A percentile compares a stretch with the other conserved stretches of the same genome.
Conservation (phyloP, 371 early-diverging fungal genomes). For the Haplosporangium sp. region DNA sequence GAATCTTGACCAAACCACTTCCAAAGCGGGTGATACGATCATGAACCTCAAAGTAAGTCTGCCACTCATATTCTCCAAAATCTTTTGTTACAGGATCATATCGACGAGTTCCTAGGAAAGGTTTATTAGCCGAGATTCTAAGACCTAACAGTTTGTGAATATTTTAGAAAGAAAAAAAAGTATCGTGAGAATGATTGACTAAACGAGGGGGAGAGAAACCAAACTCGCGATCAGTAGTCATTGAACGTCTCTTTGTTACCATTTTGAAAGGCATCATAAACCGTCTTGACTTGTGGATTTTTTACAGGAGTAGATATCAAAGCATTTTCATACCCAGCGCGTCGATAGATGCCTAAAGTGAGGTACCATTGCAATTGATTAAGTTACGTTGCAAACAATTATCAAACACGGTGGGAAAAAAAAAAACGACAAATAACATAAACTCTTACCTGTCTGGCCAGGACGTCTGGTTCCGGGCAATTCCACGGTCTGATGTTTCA, state of each 20-base stretch:
- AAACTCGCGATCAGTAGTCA: background rate
- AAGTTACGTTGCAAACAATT: too few species aligned
- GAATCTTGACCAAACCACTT: conserved; percentile 66
- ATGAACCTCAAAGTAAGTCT: conserved; percentile 78
- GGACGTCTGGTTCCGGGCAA: conserved; percentile 46
- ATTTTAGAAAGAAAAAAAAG: background rate
- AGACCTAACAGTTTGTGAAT: conserved; percentile 18
- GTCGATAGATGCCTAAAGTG: conserved; percentile 47
- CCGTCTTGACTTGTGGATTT: conserved; percentile 43
- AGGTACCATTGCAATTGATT: too few species aligned
- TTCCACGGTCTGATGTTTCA: conserved; percentile 33
- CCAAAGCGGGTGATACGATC: conserved; percentile 79
- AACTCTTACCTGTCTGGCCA: conserved; percentile 50
- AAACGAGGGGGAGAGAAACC: too few species aligned
- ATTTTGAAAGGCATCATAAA: conserved; percentile 55
- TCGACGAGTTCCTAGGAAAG: conserved; percentile 64
- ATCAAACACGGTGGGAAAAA: too few species aligned
- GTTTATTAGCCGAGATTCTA: conserved; percentile 23
- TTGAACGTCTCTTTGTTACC: conserved; percentile 11
- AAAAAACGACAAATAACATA: too few species aligned
- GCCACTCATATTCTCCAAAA: conserved; percentile 82
- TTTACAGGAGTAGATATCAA: conserved; percentile 22
- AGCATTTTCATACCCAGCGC: conserved; percentile 27
- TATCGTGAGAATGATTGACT: background rate
- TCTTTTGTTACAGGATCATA: conserved; percentile 62